These are phyloP conservation scores for Globisporangium spinosum DNA, from an alignment of 352 stramenopile genomes.

Conservation along the genomic window DNA sequence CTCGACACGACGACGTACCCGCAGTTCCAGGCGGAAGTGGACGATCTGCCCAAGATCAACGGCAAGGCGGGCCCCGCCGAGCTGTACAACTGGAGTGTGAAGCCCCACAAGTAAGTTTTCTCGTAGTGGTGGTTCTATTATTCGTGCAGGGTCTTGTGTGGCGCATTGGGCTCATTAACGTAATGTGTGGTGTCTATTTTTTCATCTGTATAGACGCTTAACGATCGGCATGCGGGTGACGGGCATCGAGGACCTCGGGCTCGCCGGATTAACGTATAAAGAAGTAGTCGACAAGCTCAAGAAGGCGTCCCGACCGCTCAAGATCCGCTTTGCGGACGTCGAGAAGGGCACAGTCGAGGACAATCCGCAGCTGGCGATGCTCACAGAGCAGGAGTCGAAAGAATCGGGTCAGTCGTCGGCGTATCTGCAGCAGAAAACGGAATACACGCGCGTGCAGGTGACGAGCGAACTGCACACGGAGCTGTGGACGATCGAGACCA, in stretches of 20 bases:
- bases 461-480: constrained; percentile 80
- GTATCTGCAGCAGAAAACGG: constrained; percentile 76
- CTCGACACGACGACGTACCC: constrained; percentile 74
- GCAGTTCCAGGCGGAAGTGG: constrained; percentile 87
- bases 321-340: constrained; percentile 81
- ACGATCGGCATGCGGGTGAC: constrained; percentile 85
- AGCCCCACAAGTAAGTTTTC: constrained; percentile 48
- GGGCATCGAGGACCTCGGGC: constrained; percentile 60
- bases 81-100: constrained; percentile 89
- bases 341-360: constrained; percentile 74
- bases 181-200: background rate
- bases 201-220: constrained; percentile 33
- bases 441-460: constrained; percentile 77
- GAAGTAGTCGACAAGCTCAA: constrained; percentile 81
- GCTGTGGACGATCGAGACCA: constrained; percentile 84
- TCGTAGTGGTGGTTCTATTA: background rate
- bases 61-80: constrained; percentile 80
- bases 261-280: constrained; percentile 79
- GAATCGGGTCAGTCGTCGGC: constrained; percentile 44
- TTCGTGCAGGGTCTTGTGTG: background rate
- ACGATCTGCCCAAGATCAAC: constrained; percentile 85
- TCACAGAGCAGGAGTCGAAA: constrained; percentile 21
- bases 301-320: constrained; percentile 59
- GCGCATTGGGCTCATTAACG: background rate
- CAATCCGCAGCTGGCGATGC: constrained; percentile 38